Evolutionary conservation across 2,329 filamentous ascomycete species (phyloP).

Genomic region (Westerdykella ornata): DNA sequence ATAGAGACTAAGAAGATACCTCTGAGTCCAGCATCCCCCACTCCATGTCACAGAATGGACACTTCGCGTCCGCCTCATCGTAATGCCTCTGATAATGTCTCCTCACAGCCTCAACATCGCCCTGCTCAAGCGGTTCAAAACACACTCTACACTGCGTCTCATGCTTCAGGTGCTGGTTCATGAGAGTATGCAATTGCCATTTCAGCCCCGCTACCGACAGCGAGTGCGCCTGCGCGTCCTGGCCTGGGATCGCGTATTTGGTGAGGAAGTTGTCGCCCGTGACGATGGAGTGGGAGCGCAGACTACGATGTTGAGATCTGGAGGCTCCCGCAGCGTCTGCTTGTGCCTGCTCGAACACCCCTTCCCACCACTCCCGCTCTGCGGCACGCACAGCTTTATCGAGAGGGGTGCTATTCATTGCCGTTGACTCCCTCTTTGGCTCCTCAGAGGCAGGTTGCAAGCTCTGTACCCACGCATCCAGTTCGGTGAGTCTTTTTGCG

Average conservation of each 20-base stretch:
- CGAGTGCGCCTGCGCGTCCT: constrained; percentile 6
- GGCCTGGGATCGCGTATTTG: background rate
- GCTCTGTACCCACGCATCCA: too few relatives aligned
- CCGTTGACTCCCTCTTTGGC: too few relatives aligned
- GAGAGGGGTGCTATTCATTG: background rate
- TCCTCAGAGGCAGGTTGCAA: too few relatives aligned
- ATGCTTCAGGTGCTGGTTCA: constrained; percentile 4
- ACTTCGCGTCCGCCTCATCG: constrained; percentile 4
- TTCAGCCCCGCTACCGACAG: constrained; percentile 12
- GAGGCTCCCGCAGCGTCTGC: background rate
- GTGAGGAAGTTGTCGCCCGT: too few relatives aligned
- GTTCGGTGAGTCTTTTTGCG: too few relatives aligned
- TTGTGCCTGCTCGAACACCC: constrained; percentile 6
- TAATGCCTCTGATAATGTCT: constrained; percentile 8
- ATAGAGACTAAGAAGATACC: too few relatives aligned
- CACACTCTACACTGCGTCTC: constrained; percentile 7
- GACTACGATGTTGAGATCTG: background rate
- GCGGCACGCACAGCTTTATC: constrained; percentile 1
- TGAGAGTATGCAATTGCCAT: constrained; percentile 7
- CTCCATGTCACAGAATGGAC: constrained; percentile 11
- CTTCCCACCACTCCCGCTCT: constrained; percentile 11
- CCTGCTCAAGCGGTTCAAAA: constrained; percentile 4
- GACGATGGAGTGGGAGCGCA: background rate
- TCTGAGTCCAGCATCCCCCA: constrained; percentile 6
- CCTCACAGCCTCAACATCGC: background rate